Evolutionary conservation across 208 protist genomes (phyloP), one percentile per base, ranked within the genome.

Genomic region (Trichomonas vaginalis): DNA sequence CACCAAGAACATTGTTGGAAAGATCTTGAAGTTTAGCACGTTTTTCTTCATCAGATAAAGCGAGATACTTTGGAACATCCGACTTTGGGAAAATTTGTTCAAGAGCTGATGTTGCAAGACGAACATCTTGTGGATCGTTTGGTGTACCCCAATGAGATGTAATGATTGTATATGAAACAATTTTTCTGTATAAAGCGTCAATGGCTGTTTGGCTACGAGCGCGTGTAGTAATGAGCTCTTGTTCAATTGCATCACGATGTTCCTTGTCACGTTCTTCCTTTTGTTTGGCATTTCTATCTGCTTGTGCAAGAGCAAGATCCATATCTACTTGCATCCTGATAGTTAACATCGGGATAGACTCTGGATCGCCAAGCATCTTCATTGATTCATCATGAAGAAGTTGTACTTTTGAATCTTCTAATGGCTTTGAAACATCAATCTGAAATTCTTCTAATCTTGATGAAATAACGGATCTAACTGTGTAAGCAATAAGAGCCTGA

Each of bases 301-400:
- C 35, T 47, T 92, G 86, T n/a, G 86, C 86, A 2, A 92, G 32
- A n/a, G 45, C 42, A 21, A 51, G 40, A 95, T 96, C 96, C 56
- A 95, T 95, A 70, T 92, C 96, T 12, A 95, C 96, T 37, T 96
- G 96, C 96, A 96, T 96, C 8, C 95, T 17, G 37, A 96, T 96
- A 17, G 96, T 96, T 8, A 90, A 35, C 96, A 96, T 96, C 35
- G 96, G 47, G 12, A 95, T 46, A 0, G 80, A 95, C 4, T 96
- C 87, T n/a, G 39, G 82, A 45, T 96, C 70, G 9, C 82, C 15
- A 23, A 96, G 86, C 14, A 92, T 23, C 10, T 92, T 45, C 45
- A 92, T 42, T 51, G 86, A 23, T 39, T 92, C 86, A 15, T 92
- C n/a, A 21, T 92, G 86, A 39, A 92, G 86, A 35, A 51, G 8